Percentiles rank a stretch among this genome's conserved stretches.
These are phyloP conservation scores for Mortierella sp. DNA, from an alignment of 371 early-diverging fungal species.

Conservation along the genomic window DNA sequence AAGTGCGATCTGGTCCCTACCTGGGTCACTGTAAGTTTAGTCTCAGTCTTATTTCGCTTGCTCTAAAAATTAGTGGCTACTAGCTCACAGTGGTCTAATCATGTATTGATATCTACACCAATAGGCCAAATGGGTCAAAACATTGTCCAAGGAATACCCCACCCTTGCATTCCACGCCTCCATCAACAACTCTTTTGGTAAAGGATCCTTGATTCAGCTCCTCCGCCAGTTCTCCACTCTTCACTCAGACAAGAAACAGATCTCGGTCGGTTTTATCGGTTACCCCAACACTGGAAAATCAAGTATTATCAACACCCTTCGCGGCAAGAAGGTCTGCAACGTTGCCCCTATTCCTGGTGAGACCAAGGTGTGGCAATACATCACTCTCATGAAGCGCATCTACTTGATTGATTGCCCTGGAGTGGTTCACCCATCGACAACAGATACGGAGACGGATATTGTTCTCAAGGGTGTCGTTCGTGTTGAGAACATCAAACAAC, in stretches of 20 bases:
- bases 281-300: slow-evolving; percentile 98
- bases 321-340: slow-evolving; percentile 97
- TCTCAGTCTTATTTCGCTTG: not conserved
- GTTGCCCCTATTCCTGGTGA: slow-evolving; percentile 99
- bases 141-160: slow-evolving; percentile 92
- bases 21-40: slow-evolving; percentile 91
- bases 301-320: slow-evolving; percentile 98
- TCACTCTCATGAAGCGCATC: slow-evolving; percentile 98
- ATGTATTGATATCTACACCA: not conserved
- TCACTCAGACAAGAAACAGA: slow-evolving; percentile 97
- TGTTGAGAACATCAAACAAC: slow-evolving; percentile 93
- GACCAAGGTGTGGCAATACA: slow-evolving; percentile 99
- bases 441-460: slow-evolving; percentile 95
- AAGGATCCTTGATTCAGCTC: slow-evolving; percentile 97
- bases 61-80: not conserved
- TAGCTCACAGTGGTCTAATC: not conserved
- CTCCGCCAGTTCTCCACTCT: slow-evolving; percentile 97
- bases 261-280: slow-evolving; percentile 98
- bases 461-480: slow-evolving; percentile 99
- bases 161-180: slow-evolving; percentile 99
- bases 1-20: slow-evolving; percentile 99
- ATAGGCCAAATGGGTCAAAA: slow-evolving; percentile 91
- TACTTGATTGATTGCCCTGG: slow-evolving; percentile 99
- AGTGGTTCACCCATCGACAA: slow-evolving; percentile 92
- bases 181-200: slow-evolving; percentile 98